A percentile compares a stretch with the other conserved stretches of the same genome.
Conservation (phyloP, 2,329 filamentous ascomycete species). For the Colletotrichum cereale region DNA sequence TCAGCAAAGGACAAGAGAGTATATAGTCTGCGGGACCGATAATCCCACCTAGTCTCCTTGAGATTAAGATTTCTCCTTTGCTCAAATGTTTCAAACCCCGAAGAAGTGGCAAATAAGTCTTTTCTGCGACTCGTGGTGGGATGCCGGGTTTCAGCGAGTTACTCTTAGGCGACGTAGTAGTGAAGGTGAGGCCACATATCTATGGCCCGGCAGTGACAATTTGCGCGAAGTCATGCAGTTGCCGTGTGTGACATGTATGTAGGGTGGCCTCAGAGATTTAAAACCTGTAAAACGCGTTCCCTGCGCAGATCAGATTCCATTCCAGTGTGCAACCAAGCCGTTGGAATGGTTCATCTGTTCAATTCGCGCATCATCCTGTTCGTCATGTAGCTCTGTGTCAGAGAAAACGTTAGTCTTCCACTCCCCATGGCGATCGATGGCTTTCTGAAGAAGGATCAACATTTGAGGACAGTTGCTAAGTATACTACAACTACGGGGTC, state of each 20-base stretch:
- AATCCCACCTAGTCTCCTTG: too few species aligned
- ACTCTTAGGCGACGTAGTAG: neutral
- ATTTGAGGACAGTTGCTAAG: neutral
- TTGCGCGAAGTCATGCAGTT: neutral
- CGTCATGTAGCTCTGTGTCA: slow-evolving; percentile 13
- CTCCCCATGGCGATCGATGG: neutral
- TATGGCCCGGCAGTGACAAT: neutral
- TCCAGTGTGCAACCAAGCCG: slow-evolving; percentile 2
- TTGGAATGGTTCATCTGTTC: slow-evolving; percentile 26
- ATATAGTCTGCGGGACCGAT: neutral
- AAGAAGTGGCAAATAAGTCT: neutral
- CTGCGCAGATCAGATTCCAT: slow-evolving; percentile 19
- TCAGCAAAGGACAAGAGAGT: neutral
- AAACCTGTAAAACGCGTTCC: slow-evolving; percentile 27
- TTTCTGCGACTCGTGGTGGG: neutral
- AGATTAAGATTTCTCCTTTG: neutral
- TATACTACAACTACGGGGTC: neutral
- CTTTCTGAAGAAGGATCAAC: too few species aligned
- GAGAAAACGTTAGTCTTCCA: neutral
- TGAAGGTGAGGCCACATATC: too few species aligned
- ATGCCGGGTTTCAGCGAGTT: slow-evolving; percentile 11
- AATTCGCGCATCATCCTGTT: slow-evolving; percentile 18
- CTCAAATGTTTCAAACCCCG: neutral
- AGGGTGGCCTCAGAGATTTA: slow-evolving; percentile 24
- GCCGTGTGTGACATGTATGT: neutral